Conservation (phyloP, 192 early-diverging fungal genomes). For the Phlyctochytrium arcticum region DNA sequence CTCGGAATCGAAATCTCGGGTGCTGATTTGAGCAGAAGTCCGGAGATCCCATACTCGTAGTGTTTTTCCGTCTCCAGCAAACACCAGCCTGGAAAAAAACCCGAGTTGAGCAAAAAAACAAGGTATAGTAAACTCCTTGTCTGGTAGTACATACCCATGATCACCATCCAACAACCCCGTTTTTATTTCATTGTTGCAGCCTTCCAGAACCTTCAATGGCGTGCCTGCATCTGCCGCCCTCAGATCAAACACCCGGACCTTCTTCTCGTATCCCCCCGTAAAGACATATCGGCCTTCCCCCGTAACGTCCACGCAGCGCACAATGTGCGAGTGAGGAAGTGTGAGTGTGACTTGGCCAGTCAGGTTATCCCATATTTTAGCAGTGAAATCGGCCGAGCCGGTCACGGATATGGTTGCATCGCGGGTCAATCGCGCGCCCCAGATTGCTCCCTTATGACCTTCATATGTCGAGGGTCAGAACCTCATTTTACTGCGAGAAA, state of each 20-base stretch:
- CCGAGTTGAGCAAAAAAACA: not conserved
- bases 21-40: constrained; percentile 54
- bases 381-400: constrained; percentile 90
- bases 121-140: not conserved
- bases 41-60: constrained; percentile 72
- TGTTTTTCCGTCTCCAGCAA: constrained; percentile 41
- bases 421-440: constrained; percentile 74
- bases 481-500: not conserved
- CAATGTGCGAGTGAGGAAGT: constrained; percentile 76
- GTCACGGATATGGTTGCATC: constrained; percentile 81
- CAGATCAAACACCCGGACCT: constrained; percentile 77
- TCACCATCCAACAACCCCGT: constrained; percentile 60
- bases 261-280: constrained; percentile 81
- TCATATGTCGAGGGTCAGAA: not conserved
- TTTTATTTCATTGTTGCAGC: constrained; percentile 56
- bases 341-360: constrained; percentile 67
- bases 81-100: constrained; percentile 26
- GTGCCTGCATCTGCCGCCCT: constrained; percentile 35
- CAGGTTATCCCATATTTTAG: constrained; percentile 80
- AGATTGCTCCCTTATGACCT: constrained; percentile 88
- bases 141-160: constrained; percentile 31
- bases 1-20: constrained; percentile 56
- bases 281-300: constrained; percentile 67
- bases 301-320: constrained; percentile 77
- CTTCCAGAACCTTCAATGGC: constrained; percentile 41